phyloP scores from a whole-genome alignment of 2,329 filamentous ascomycete genomes.

The Cryoendolithus antarcticus region DNA sequence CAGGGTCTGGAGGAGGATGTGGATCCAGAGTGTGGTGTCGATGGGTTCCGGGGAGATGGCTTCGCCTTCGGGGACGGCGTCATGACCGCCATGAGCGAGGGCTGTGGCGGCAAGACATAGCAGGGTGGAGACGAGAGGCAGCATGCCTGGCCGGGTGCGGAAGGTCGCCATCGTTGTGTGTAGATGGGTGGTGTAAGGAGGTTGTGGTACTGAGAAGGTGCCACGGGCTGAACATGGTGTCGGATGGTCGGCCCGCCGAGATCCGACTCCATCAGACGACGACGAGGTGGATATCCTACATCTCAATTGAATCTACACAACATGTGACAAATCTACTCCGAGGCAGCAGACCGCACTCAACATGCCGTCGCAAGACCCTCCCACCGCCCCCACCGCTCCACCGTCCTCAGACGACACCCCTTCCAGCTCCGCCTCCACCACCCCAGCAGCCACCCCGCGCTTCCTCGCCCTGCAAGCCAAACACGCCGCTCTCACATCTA shows the following conservation, averaged over 20 bases:
- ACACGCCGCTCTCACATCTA: conserved; percentile 33
- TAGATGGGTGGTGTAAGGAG: neutral
- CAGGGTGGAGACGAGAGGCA: conserved; percentile 1
- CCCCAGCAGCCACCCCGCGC: neutral
- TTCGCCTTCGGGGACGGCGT: conserved; percentile 54
- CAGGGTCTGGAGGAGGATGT: conserved; percentile 78
- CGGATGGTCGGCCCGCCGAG: neutral
- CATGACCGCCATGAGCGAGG: conserved; percentile 41
- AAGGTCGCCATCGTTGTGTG: conserved; percentile 12
- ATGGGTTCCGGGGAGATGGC: conserved; percentile 61
- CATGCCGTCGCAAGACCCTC: too few relatives aligned
- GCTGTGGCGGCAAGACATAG: conserved; percentile 7
- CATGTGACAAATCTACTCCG: neutral
- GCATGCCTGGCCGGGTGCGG: conserved; percentile 11
- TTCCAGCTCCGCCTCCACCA: neutral
- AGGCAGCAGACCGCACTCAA: too few relatives aligned
- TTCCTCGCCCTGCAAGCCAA: conserved; percentile 11
- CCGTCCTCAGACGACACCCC: too few relatives aligned
- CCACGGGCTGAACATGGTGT: neutral
- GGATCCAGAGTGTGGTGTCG: conserved; percentile 81
- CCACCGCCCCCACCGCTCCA: too few relatives aligned
- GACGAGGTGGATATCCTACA: neutral
- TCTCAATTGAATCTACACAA: neutral
- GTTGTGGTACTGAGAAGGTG: neutral
- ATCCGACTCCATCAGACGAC: neutral